Percentiles rank a stretch among this genome's conserved stretches.
phyloP scores from a whole-genome alignment of 23 red algal species.

The Gracilariopsis chorda region DNA sequence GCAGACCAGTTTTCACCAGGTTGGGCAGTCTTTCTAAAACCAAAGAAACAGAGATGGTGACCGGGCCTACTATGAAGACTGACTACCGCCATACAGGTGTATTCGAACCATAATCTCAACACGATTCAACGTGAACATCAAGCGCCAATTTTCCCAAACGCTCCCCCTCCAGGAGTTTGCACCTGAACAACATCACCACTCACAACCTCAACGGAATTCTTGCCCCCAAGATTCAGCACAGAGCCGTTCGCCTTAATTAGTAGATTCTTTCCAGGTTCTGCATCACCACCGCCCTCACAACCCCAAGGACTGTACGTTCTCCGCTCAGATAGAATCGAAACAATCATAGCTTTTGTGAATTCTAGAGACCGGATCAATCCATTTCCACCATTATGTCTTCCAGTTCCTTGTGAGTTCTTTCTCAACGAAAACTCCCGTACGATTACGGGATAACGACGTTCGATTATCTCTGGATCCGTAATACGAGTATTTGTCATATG shows the following conservation, averaged over 20 bases:
- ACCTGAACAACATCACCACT: conserved; percentile 79
- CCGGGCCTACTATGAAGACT: too few species aligned
- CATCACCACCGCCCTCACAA: conserved; percentile 70
- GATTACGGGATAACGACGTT: conserved; percentile 94
- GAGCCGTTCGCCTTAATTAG: conserved; percentile 7
- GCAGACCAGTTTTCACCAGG: too few species aligned
- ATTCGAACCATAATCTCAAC: too few species aligned
- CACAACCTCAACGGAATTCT: conserved; percentile 49
- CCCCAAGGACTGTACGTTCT: conserved; percentile 82
- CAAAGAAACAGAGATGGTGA: too few species aligned
- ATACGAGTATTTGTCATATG: conserved; percentile 99
- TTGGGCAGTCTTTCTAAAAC: too few species aligned
- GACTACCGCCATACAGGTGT: too few species aligned
- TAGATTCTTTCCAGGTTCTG: conserved; percentile 61
- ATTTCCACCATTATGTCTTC: conserved; percentile 70
- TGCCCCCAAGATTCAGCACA: conserved; percentile 62
- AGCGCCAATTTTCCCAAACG: conserved; percentile 70
- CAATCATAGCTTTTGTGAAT: conserved; percentile 78
- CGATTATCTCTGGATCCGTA: conserved; percentile 95
- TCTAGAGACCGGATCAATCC: conserved; percentile 85
- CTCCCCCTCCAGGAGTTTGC: conserved; percentile 93
- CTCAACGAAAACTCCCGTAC: conserved; percentile 83
- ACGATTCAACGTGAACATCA: too few species aligned
- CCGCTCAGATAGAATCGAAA: conserved; percentile 83
- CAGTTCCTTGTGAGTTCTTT: conserved; percentile 61